Evolutionary conservation across 768 basidiomycete species (phyloP), one percentile per base, ranked within the genome.

Genomic region (Podaxis sp.): DNA sequence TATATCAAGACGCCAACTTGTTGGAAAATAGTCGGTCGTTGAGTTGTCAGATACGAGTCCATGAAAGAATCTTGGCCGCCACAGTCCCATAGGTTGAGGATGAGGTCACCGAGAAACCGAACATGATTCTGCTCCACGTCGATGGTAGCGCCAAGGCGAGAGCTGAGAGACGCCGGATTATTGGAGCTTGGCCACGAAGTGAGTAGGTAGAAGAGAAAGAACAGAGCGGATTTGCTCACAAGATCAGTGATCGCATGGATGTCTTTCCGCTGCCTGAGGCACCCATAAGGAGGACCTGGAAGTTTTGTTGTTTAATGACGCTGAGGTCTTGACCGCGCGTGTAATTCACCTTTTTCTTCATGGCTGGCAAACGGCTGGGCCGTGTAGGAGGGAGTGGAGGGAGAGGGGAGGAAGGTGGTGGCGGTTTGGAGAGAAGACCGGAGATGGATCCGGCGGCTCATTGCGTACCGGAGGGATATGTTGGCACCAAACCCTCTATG

Each of bases 41-140:
- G 95, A 0, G 90, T 86, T 39, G 90, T 89, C 63, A 99, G 89
- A 76, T 98, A 99, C 30, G 92, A 91, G 75, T 98, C 96, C 88
- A 99, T 95, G 81, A 97, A 99, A 13, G 95, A 87, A 73, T 97
- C 95, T 75, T 99, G 97, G 7, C 97, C 97, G 48, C 96, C 97
- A 68, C 97, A 98, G 76, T 99, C 97, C 96, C 96, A 98, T 4
- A 98, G 82, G 72, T 96, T 96, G 74, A 99, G 87, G 65, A 95
- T 91, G 69, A 99, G 88, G 71, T 96, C 94, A 13, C 95, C 96
- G 13, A 99, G 87, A 75, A 99, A 99, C 48, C 95, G 90, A 66
- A 99, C 95, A 72, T 97, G 94, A 68, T 96, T 96, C 73, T 96
- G 93, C 73, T 98, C 96, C 64, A 99, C 95, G 73, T 99, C 96